phyloP scores from a whole-genome alignment of 495 filamentous ascomycete genomes.

The Venustampulla echinocandica region DNA sequence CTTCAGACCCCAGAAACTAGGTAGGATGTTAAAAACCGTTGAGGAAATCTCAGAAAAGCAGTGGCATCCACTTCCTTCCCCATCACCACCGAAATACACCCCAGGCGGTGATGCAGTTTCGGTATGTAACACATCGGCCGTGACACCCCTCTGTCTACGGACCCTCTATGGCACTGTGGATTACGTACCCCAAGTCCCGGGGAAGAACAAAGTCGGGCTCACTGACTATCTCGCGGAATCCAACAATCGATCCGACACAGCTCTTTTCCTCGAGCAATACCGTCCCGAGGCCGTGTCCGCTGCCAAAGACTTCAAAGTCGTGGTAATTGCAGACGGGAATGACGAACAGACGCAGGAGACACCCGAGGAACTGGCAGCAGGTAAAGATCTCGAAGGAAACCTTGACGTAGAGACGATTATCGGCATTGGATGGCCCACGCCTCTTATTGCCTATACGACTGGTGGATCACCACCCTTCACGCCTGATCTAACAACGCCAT shows the following conservation, averaged over 20 bases:
- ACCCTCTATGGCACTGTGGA: constrained; percentile 17
- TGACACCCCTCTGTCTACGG: constrained; percentile 21
- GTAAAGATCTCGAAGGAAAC: constrained; percentile 54
- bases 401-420: constrained; percentile 65
- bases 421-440: constrained; percentile 46
- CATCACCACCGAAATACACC: background rate
- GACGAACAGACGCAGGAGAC: constrained; percentile 46
- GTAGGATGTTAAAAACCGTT: background rate
- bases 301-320: constrained; percentile 40
- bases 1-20: constrained; percentile 23
- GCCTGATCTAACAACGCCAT: constrained; percentile 39
- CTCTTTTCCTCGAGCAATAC: constrained; percentile 47
- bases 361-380: constrained; percentile 7
- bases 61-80: background rate
- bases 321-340: constrained; percentile 52
- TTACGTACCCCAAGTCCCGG: constrained; percentile 25
- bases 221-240: constrained; percentile 59
- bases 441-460: constrained; percentile 56
- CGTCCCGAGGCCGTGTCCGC: constrained; percentile 39
- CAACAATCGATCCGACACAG: constrained; percentile 53
- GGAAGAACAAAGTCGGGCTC: constrained; percentile 34
- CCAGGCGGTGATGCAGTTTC: background rate
- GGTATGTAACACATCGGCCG: constrained; percentile 4
- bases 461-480: constrained; percentile 51
- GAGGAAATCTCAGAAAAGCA: background rate